Evolutionary conservation across 2,329 filamentous ascomycete species (phyloP).

Genomic region (Botrytis galanthina): DNA sequence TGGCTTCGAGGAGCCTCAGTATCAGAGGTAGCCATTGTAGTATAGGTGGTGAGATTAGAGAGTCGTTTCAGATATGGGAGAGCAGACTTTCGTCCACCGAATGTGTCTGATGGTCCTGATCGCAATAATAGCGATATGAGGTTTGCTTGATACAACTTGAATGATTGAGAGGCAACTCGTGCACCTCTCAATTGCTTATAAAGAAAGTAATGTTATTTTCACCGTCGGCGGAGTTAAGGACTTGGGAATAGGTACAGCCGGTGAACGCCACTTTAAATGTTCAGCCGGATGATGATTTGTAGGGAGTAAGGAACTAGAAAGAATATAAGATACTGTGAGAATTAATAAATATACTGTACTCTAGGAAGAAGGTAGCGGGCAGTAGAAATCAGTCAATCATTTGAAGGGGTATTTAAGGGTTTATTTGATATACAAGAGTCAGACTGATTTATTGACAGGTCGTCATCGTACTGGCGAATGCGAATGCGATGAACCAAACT

Average conservation of each 20-base stretch:
- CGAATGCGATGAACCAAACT: neutral
- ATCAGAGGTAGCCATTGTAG: constrained; percentile 38
- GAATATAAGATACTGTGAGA: neutral
- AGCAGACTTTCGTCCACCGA: constrained; percentile 34
- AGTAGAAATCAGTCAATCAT: neutral
- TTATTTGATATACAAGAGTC: neutral
- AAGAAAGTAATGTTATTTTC: constrained; percentile 18
- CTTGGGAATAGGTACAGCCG: neutral
- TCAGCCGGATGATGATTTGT: neutral
- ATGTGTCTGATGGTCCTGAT: constrained; percentile 32
- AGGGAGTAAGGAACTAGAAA: too few species aligned
- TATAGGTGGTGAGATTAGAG: constrained; percentile 35
- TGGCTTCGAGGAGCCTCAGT: constrained; percentile 42
- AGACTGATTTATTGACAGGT: neutral
- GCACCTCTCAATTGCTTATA: constrained; percentile 28
- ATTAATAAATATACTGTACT: too few species aligned
- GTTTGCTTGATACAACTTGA: constrained; percentile 40
- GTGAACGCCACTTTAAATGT: constrained; percentile 6
- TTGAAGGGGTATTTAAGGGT: neutral
- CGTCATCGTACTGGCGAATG: neutral
- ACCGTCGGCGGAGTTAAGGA: constrained; percentile 19
- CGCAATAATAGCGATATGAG: constrained; percentile 38
- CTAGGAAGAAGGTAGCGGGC: neutral
- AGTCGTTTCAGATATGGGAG: constrained; percentile 31
- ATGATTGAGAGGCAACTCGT: constrained; percentile 30